Percentiles rank a stretch among this genome's conserved stretches.
Conservation (phyloP, 345 rosid species). For the Streptanthus diversifolius region DNA sequence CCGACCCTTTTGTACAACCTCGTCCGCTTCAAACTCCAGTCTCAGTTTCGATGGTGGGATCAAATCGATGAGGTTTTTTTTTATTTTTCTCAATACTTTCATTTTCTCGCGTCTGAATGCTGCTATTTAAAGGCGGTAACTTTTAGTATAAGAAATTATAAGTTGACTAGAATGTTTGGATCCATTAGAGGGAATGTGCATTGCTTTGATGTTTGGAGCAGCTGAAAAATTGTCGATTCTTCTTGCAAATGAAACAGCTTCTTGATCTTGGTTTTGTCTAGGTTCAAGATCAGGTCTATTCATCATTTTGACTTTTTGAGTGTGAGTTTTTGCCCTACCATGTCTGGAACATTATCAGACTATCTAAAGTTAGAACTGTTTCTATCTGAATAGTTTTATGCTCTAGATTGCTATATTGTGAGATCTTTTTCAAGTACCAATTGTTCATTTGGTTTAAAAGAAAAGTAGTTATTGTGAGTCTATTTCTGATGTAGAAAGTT, state of each 20-base stretch:
- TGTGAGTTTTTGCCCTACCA: background rate
- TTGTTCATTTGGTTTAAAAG: background rate
- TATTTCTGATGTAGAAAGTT: background rate
- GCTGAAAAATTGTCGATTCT: background rate
- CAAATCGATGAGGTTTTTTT: conserved; percentile 29
- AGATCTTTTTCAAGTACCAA: background rate
- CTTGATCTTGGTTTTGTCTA: background rate
- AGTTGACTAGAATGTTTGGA: background rate
- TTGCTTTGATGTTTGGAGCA: conserved; percentile 2
- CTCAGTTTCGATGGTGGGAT: conserved; percentile 37
- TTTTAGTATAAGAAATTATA: background rate
- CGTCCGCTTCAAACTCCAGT: conserved; percentile 30
- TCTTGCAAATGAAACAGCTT: background rate
- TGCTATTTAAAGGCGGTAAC: background rate
- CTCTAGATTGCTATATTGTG: background rate
- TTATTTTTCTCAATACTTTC: background rate
- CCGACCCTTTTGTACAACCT: conserved; percentile 32
- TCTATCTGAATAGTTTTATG: background rate
- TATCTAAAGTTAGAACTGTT: background rate
- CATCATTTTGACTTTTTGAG: background rate
- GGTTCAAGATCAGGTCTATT: background rate
- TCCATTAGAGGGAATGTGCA: background rate
- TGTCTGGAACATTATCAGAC: background rate
- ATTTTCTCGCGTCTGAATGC: background rate
- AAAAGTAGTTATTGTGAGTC: background rate